Base-by-base conservation (phyloP, 306 rosid species). In the Pachyrhizus erosus region DNA sequence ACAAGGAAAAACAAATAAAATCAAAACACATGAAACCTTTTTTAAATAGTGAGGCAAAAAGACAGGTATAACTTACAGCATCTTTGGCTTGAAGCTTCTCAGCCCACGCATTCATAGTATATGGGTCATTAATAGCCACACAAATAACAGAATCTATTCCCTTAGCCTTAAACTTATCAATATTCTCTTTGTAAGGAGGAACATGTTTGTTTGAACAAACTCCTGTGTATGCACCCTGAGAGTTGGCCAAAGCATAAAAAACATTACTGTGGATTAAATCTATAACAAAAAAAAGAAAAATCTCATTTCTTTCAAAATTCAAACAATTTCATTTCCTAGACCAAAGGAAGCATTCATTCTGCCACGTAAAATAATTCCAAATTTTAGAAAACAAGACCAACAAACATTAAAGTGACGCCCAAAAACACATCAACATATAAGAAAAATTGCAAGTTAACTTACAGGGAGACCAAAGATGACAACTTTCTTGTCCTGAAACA, bases 381-480 rank as follows among this genome's bases (percentile, higher is more conserved):
- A 58, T 49, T 72, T 14, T 31, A 13, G 49, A 39, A 73, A 73
- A 60, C 26, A 82, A 72, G 33, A 10, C 11, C 40, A 62, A 24
- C 18, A 75, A 83, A 34, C 17, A 76, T 21, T 69, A 45, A 43
- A 65, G 2, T 6, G 8, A 10, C 55, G 75, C 15, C 40, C 5
- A 43, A 27, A 73, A 20, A 60, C 6, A 65, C 62, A 48, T 17
- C 1, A 77, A 29, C 14, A 17, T 7, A 29, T 64, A 21, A 29
- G 27, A 75, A 75, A 58, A 34, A 17, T 52, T 7, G 1, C 6
- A 45, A 40, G 11, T 40, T 10, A 66, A 89, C 97, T 93, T 89
- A 96, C 98, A 3, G 99, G 99, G 64, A 96, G 99, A 7, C 99
- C 98, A 79, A 96, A 96, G 87, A 96, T 89, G 82, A 96, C 94